These are phyloP conservation scores for Pyronema omphalodes DNA, from an alignment of 495 filamentous ascomycete genomes.

Conservation along the genomic window DNA sequence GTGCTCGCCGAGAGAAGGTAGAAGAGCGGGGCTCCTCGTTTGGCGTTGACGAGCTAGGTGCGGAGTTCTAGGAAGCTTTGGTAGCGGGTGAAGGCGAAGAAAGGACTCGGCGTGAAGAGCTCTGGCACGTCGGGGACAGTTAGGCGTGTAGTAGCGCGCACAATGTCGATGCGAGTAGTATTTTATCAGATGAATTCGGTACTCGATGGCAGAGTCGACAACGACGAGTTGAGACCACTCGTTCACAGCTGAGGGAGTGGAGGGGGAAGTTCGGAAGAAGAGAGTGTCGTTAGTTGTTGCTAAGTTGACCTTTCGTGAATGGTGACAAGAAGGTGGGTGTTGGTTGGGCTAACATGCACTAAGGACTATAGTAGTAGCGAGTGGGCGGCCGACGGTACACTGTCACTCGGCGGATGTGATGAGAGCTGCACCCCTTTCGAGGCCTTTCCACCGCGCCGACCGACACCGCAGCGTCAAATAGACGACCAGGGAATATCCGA, in stretches of 20 bases:
- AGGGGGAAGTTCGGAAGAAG: background rate
- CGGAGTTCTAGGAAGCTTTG: constrained; percentile 1
- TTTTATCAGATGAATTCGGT: too few relatives aligned
- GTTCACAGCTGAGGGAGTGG: background rate
- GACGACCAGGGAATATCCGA: too few relatives aligned
- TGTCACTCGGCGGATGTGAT: background rate
- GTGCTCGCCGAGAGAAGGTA: too few relatives aligned
- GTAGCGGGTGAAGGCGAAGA: background rate
- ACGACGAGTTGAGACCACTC: background rate
- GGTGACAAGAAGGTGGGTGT: background rate
- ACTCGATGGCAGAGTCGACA: too few relatives aligned
- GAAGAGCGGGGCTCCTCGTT: too few relatives aligned
- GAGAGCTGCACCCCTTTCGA: background rate
- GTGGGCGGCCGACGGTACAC: background rate
- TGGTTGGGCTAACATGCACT: background rate
- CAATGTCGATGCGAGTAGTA: background rate
- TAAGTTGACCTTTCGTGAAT: background rate
- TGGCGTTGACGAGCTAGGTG: background rate
- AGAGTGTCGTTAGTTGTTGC: background rate
- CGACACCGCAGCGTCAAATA: too few relatives aligned
- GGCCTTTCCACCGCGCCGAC: background rate
- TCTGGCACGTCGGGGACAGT: constrained; percentile 6
- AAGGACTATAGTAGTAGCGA: background rate
- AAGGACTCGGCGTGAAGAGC: constrained; percentile 6
- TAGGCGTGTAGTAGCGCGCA: background rate